phyloP scores from a whole-genome alignment of 2,329 filamentous ascomycete genomes.

The Ramularia endophylla region DNA sequence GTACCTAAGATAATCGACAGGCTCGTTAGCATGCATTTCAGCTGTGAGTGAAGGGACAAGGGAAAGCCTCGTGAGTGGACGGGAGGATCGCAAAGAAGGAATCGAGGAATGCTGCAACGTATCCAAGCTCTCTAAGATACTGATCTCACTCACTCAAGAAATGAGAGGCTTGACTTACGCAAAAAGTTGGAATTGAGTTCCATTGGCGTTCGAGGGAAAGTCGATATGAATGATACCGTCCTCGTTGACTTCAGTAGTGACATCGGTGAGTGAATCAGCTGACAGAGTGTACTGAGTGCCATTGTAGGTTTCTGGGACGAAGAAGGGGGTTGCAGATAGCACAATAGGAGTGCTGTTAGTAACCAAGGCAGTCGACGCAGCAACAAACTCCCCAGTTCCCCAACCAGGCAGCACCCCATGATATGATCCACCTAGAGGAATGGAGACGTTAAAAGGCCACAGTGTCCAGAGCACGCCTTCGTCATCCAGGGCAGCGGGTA shows the following conservation, averaged over 20 bases:
- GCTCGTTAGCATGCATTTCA: too few relatives aligned
- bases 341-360: constrained; percentile 4
- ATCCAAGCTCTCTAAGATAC: too few relatives aligned
- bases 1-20: too few relatives aligned
- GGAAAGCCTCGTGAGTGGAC: too few relatives aligned
- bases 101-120: too few relatives aligned
- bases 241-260: constrained; percentile 23
- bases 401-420: constrained; percentile 35
- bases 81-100: too few relatives aligned
- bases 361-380: constrained; percentile 15
- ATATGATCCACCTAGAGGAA: constrained; percentile 28
- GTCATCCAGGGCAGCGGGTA: constrained; percentile 33
- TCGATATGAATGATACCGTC: constrained; percentile 22
- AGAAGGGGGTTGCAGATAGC: too few relatives aligned
- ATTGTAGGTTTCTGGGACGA: too few relatives aligned
- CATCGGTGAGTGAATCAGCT: constrained; percentile 22
- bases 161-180: constrained; percentile 28
- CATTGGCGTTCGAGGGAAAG: constrained; percentile 18
- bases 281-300: constrained; percentile 22
- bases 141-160: too few relatives aligned
- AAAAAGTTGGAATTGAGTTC: constrained; percentile 24
- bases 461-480: constrained; percentile 35
- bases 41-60: too few relatives aligned
- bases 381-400: constrained; percentile 30
- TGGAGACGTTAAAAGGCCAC: constrained; percentile 24